phyloP scores from a whole-genome alignment of 2,329 filamentous ascomycete species.

The Cryphonectria japonica region DNA sequence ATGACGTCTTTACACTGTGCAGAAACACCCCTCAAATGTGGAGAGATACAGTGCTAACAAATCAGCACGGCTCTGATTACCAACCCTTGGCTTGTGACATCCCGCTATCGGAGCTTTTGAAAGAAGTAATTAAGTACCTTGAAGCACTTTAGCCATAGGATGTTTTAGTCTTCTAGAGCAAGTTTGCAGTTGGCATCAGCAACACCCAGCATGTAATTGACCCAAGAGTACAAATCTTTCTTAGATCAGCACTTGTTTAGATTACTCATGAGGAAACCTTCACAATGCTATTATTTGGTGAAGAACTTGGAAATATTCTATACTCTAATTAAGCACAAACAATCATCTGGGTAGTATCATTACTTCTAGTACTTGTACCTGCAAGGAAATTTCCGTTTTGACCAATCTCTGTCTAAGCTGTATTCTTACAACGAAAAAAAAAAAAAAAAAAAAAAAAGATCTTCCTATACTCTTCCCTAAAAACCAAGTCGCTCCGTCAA shows the following conservation, averaged over 20 bases:
- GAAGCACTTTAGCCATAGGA: background rate
- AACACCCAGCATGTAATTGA: background rate
- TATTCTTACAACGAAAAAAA: background rate
- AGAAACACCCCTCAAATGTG: background rate
- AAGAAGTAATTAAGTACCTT: background rate
- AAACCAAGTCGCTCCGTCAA: background rate
- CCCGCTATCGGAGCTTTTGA: constrained; percentile 5
- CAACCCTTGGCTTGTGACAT: constrained; percentile 5
- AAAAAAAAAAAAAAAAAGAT: background rate
- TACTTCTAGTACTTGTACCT: background rate
- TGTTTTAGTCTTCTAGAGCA: background rate
- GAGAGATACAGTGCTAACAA: constrained; percentile 18
- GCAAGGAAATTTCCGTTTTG: background rate
- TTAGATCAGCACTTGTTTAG: background rate
- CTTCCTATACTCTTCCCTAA: background rate
- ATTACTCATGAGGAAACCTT: background rate
- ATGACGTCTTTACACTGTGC: constrained; percentile 13
- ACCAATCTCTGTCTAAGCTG: background rate
- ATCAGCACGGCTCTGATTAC: constrained; percentile 16
- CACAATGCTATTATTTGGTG: background rate
- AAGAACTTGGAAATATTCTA: background rate
- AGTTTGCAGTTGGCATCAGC: background rate
- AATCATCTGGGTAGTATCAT: background rate
- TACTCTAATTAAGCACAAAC: background rate
- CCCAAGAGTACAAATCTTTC: background rate